Conservation (phyloP, 2,329 filamentous ascomycete genomes). For the Monosporascus ibericus region DNA sequence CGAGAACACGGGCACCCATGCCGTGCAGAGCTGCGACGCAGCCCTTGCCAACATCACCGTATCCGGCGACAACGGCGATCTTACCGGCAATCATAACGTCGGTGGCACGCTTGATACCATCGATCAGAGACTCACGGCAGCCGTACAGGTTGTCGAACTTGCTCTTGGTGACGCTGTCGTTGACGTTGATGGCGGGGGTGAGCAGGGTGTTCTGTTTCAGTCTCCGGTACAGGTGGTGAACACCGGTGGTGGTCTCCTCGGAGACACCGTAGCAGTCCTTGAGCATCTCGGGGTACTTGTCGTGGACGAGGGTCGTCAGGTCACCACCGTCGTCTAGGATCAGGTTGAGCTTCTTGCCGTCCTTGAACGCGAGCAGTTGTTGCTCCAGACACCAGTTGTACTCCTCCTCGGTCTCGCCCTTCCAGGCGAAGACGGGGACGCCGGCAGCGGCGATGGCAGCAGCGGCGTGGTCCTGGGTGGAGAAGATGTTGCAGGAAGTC, state of each 20-base stretch:
- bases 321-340: slow-evolving; percentile 99
- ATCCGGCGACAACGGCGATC: slow-evolving; percentile 95
- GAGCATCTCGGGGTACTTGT: slow-evolving; percentile 97
- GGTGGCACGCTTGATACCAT: slow-evolving; percentile 99
- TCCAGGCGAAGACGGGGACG: slow-evolving; percentile 76
- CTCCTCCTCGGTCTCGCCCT: slow-evolving; percentile 97
- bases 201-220: slow-evolving; percentile 85
- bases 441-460: slow-evolving; percentile 92
- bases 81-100: slow-evolving; percentile 99
- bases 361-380: slow-evolving; percentile 95
- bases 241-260: slow-evolving; percentile 98
- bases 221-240: slow-evolving; percentile 99
- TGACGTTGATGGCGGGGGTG: slow-evolving; percentile 97
- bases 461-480: slow-evolving; percentile 96
- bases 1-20: slow-evolving; percentile 94
- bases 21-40: slow-evolving; percentile 92
- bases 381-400: slow-evolving; percentile 99
- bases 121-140: slow-evolving; percentile 96
- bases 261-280: slow-evolving; percentile 98
- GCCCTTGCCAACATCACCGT: slow-evolving; percentile 98
- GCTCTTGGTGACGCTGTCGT: slow-evolving; percentile 99
- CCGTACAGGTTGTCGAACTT: slow-evolving; percentile 99
- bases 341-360: slow-evolving; percentile 92
- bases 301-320: slow-evolving; percentile 91
- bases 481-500: slow-evolving; percentile 99